Base-by-base conservation (phyloP, 768 basidiomycete species). In the Rubroboletus pulcherrimus region DNA sequence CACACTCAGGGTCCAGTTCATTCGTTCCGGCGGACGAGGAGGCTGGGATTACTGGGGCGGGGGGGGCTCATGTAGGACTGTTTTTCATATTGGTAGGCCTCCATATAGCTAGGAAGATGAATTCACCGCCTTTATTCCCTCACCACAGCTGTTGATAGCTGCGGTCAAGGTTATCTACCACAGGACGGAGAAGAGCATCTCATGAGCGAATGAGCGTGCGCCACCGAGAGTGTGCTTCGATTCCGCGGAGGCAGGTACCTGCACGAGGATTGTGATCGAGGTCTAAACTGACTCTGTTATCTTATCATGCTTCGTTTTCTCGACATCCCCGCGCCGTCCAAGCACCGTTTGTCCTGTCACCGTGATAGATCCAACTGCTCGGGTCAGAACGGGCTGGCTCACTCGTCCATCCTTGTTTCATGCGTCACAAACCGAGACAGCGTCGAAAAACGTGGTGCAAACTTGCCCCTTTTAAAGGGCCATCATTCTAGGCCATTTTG, bases 171-270 rank as follows among this genome's bases (percentile, higher is more conserved):
- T 41, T 40, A 38, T 45, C 37, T 52, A 41, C 34, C 51, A 45
- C 53, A 52, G 49, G 24, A 45, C 55, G 42, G 45, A 55, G 34
- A 56, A 59, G 43, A 30, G 21, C 21, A 21, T 21, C 21, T 2
- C 21, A 34, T 49, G 12, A 51, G 41, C 35, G 45, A 43, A 57
- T 42, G 47, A 26, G 21, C 21, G 35, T n/a, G 19, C 11, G 54
- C 46, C 54, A 48, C 39, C 31, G 24, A 31, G 53, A 17, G 26
- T 5, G 12, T 45, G 49, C 37, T 52, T 54, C 24, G 53, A 58
- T 56, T 58, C 67, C 67, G 67, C 67, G 66, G 66, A 65, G 52
- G 54, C 47, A 44, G 21, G 21, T 41, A 47, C 21, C 14, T 44
- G 53, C 19, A 37, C 29, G 17, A 17, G 17, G 26, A 24, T 33